phyloP scores from a whole-genome alignment of 352 stramenopile species.

The Pythium sp. region DNA sequence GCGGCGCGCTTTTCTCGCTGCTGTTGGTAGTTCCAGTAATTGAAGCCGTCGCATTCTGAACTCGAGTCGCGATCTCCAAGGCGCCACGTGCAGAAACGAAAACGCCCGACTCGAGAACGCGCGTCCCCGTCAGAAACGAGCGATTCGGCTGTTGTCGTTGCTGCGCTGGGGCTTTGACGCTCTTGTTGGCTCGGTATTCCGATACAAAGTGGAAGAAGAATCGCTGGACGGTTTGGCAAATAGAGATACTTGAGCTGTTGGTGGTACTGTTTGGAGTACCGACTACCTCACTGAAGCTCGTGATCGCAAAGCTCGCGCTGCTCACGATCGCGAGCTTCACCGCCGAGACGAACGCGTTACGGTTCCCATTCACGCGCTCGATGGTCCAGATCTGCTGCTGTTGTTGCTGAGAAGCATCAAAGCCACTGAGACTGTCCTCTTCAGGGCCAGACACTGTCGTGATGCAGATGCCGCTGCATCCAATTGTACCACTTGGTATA shows the following conservation, averaged over 20 bases:
- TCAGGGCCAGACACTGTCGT: background rate
- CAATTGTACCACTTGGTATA: constrained; percentile 2
- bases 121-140: constrained; percentile 31
- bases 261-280: background rate
- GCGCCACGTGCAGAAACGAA: constrained; percentile 26
- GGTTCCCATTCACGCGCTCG: constrained; percentile 28
- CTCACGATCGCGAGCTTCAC: constrained; percentile 46
- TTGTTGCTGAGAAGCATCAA: background rate
- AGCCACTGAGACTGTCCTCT: background rate
- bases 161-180: background rate
- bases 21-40: background rate
- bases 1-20: background rate
- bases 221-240: constrained; percentile 19
- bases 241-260: background rate
- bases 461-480: constrained; percentile 21
- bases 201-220: constrained; percentile 52
- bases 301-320: constrained; percentile 27
- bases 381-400: constrained; percentile 17
- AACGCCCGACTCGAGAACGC: constrained; percentile 23
- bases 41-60: background rate
- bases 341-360: constrained; percentile 36
- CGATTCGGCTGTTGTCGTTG: constrained; percentile 14
- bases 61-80: constrained; percentile 20
- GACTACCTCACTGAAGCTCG: constrained; percentile 14
- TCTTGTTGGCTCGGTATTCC: background rate